Evolutionary conservation across 192 early-diverging fungal genomes (phyloP).

Genomic region (Cladochytrium replicatum): DNA sequence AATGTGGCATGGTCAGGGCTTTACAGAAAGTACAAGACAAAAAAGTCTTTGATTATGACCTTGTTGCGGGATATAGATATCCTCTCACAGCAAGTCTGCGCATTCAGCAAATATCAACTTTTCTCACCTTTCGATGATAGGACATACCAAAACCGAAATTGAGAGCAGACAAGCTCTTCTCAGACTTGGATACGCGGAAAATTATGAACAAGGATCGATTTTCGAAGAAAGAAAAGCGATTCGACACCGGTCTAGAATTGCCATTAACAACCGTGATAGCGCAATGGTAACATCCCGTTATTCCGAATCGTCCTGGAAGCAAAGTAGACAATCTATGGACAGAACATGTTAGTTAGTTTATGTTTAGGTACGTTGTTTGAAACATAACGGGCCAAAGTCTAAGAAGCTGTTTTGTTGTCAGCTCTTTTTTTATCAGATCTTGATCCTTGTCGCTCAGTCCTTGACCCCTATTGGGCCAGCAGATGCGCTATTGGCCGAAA

Average conservation of each 20-base stretch:
- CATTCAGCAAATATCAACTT: background rate
- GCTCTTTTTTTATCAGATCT: no score
- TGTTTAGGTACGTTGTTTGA: no score
- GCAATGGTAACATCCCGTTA: conserved; percentile 5
- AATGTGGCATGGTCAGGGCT: conserved; percentile 6
- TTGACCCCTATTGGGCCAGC: no score
- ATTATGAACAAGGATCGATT: conserved; percentile 1
- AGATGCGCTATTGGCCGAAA: no score
- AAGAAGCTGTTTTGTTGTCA: no score
- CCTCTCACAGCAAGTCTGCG: conserved; percentile 9
- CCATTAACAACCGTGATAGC: no score
- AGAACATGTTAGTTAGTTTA: conserved; percentile 5
- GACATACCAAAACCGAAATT: conserved; percentile 10
- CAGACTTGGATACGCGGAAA: conserved; percentile 7
- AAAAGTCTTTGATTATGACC: conserved; percentile 13
- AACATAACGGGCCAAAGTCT: no score
- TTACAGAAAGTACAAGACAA: conserved; percentile 13
- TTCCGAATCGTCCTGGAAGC: conserved; percentile 9
- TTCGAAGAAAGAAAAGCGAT: conserved; percentile 14
- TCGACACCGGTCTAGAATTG: no score
- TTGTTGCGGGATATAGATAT: conserved; percentile 3
- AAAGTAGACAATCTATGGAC: conserved; percentile 20
- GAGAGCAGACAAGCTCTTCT: conserved; percentile 6
- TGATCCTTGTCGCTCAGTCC: no score
- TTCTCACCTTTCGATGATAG: background rate